These are phyloP conservation scores for Aphanomyces invadans DNA, from an alignment of 352 stramenopile genomes.

Conservation along the genomic window DNA sequence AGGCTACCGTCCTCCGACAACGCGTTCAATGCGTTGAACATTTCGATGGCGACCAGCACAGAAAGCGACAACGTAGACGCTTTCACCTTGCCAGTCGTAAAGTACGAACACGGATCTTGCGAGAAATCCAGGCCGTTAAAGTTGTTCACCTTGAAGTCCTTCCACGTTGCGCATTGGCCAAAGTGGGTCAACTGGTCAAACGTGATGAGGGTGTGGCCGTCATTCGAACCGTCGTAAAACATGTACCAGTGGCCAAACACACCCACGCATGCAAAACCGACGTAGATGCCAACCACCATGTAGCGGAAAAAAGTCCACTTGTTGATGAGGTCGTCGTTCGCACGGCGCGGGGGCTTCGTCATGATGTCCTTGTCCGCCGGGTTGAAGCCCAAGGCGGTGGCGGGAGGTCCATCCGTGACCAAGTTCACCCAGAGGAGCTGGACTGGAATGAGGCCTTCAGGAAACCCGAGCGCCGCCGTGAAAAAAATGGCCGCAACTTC, in stretches of 20 bases:
- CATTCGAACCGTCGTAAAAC: conserved; percentile 84
- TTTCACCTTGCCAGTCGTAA: conserved; percentile 87
- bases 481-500: conserved; percentile 99
- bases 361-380: conserved; percentile 97
- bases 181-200: conserved; percentile 87
- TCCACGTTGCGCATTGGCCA: conserved; percentile 87
- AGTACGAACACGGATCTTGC: conserved; percentile 87
- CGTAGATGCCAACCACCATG: conserved; percentile 93
- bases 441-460: conserved; percentile 96
- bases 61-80: conserved; percentile 91
- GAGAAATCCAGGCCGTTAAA: conserved; percentile 87
- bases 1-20: conserved; percentile 89
- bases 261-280: conserved; percentile 86
- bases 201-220: conserved; percentile 87
- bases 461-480: conserved; percentile 91
- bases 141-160: conserved; percentile 88
- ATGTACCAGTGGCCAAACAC: conserved; percentile 94
- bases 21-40: conserved; percentile 94
- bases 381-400: conserved; percentile 98
- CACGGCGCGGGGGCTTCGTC: conserved; percentile 90
- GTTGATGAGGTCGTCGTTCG: conserved; percentile 97
- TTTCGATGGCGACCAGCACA: conserved; percentile 92
- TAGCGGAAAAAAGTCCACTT: conserved; percentile 97
- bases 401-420: conserved; percentile 97
- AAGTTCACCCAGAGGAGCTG: conserved; percentile 99